Evolutionary conservation across 257 asterid species (phyloP).

Genomic region (Solanum peruvianum): DNA sequence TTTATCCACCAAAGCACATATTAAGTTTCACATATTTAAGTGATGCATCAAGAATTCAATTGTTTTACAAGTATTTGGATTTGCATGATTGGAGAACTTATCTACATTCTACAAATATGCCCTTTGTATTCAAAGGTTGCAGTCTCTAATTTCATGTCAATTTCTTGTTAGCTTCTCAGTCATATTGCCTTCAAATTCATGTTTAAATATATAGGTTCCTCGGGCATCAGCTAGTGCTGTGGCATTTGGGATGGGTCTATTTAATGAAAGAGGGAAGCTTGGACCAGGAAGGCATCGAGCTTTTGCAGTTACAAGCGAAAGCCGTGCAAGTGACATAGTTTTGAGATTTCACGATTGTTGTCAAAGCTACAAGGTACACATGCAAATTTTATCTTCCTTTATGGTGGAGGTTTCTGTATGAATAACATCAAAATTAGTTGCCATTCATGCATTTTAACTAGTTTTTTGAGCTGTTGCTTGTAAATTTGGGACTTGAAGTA

Average conservation of each 20-base stretch:
- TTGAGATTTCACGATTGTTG: constrained; percentile 95
- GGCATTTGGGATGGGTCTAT: constrained; percentile 96
- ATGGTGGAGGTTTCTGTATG: background rate
- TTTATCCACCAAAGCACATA: background rate
- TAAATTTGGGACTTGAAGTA: background rate
- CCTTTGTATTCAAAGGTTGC: background rate
- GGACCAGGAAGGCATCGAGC: constrained; percentile 85
- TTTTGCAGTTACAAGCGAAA: constrained; percentile 90
- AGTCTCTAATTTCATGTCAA: background rate
- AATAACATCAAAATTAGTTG: background rate
- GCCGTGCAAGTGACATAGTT: constrained; percentile 87
- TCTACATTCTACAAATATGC: background rate
- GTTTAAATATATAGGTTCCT: constrained; percentile 34
- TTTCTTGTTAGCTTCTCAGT: background rate
- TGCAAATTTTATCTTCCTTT: background rate
- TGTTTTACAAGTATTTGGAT: background rate
- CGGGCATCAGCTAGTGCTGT: constrained; percentile 98
- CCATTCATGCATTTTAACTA: background rate
- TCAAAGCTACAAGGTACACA: constrained; percentile 79
- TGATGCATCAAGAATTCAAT: background rate
- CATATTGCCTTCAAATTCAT: background rate
- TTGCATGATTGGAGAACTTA: background rate
- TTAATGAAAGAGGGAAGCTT: constrained; percentile 71
- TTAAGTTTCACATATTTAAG: background rate
- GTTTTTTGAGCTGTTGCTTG: background rate